Percentiles rank a stretch among this genome's conserved stretches.
phyloP scores from a whole-genome alignment of 306 rosid species.

The Cicer arietinum region DNA sequence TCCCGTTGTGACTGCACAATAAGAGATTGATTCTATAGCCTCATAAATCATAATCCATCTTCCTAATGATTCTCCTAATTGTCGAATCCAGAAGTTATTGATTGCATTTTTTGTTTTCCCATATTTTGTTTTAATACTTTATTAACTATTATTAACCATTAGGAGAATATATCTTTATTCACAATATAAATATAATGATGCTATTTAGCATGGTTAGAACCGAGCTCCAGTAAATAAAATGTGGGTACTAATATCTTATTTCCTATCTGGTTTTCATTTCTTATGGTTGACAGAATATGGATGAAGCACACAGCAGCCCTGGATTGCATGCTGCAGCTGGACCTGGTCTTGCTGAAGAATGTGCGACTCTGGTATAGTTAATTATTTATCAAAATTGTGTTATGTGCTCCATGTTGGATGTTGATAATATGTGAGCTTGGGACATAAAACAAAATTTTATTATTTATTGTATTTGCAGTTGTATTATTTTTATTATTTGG shows the following conservation, averaged over 20 bases:
- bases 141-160: neutral
- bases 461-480: neutral
- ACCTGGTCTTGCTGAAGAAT: slow-evolving; percentile 97
- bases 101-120: slow-evolving; percentile 19
- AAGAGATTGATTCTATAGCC: neutral
- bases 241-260: slow-evolving; percentile 27
- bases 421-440: slow-evolving; percentile 29
- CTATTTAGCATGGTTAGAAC: slow-evolving; percentile 30
- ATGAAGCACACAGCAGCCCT: slow-evolving; percentile 95
- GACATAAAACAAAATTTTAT: slow-evolving; percentile 12
- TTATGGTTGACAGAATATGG: slow-evolving; percentile 70
- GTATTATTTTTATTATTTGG: slow-evolving; percentile 24
- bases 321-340: slow-evolving; percentile 98
- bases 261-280: slow-evolving; percentile 42
- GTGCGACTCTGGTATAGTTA: slow-evolving; percentile 76
- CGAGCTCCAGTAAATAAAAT: slow-evolving; percentile 15
- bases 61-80: neutral
- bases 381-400: slow-evolving; percentile 22
- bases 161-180: slow-evolving; percentile 7
- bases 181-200: slow-evolving; percentile 13
- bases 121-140: slow-evolving; percentile 18
- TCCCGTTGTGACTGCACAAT: slow-evolving; percentile 6
- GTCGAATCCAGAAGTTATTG: neutral
- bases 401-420: slow-evolving; percentile 18
- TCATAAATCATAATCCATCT: neutral